Base-by-base conservation (phyloP, 345 rosid species). In the Melaleuca quinquenervia region DNA sequence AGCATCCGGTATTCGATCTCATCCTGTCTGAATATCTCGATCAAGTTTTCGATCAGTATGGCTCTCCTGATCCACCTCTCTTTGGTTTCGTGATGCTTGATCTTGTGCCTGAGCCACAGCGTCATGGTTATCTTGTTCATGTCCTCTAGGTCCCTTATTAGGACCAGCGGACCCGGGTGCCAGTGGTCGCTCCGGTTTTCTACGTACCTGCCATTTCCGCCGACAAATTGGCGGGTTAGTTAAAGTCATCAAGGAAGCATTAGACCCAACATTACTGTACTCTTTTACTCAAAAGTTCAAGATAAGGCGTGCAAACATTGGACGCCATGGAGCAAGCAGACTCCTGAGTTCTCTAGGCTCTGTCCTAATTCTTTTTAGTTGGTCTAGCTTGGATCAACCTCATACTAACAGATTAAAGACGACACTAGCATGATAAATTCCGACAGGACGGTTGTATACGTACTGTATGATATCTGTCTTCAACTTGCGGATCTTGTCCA, bases 101-200 rank as follows among this genome's bases (percentile, higher is more conserved):
- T n/a, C 76, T 50, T 87, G 86, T 93, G 94, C 20, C 3, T 26
- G 9, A 85, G 55, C 24, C 60, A 44, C 24, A 91, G 12, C 6
- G 29, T 24, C 84, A 93, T 87, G 70, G 87, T 88, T 84, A 93
- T 54, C 75, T 54, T 92, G 90, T 90, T 92, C 94, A 93, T 93
- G 83, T 93, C 93, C 84, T 92, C 93, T 18, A 93, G 83, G 52
- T 89, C 91, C 52, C 6, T 87, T 82, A 91, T 85, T 8, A 87
- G 13, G 84, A 93, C 60, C 52, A 16, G 3, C 3, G 91, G 84
- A 27, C 2, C 7, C 3, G 55, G 88, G 26, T 90, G 87, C 94
- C 93, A 91, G 49, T 85, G 87, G 2, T 91, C 90, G n/a, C 49
- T 85, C 45, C 55, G 87, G 55, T 84, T 78, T 27, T 86, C 87